Evolutionary conservation across 148 eudicot species (phyloP), one percentile per base, ranked within the genome.

Genomic region (Mesembryanthemum crystallinum): DNA sequence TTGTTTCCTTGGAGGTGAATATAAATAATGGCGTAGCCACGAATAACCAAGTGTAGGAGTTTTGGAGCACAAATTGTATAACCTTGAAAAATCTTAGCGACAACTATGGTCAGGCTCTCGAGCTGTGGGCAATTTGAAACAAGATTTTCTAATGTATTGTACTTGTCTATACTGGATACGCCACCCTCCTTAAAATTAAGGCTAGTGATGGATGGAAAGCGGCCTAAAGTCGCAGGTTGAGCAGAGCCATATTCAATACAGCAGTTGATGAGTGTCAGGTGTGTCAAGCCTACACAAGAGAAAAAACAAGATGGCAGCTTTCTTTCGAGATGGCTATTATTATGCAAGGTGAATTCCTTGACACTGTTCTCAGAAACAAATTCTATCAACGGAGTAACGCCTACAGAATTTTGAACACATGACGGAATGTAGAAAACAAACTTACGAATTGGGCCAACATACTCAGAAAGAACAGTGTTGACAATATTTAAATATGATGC

Each of bases 241-340:
- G 58, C 43, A 35, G n/a, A n/a, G n/a, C n/a, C n/a, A n/a, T n/a
- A n/a, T n/a, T 13, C 35, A 58, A 32, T 18, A 20, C 37, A 14
- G 15, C 67, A 68, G 8, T 39, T 14, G 11, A 5, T 1, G 3
- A 68, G n/a, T 68, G 9, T 35, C 51, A 65, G 33, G 39, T 35
- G 55, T 17, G 72, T 58, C 67, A 76, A 68, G n/a, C 33, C 63
- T 43, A 65, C 21, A 14, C 43, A 51, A 14, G 71, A 52, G 71
- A 76, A 76, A 3, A 76, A 42, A 73, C 76, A 73, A 25, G 76
- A 73, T 39, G 76, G 76, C 14, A 64, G 67, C 67, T 61, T 73
- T 24, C 37, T 49, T 14, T 28, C 79, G 58, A 11, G 67, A 68
- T 27, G 73, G 67, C 3, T 37, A 13, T 37, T 23, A 23, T 51